Percentiles rank a stretch among this genome's conserved stretches.
Conservation (phyloP, 345 rosid genomes). For the Dimocarpus longan region DNA sequence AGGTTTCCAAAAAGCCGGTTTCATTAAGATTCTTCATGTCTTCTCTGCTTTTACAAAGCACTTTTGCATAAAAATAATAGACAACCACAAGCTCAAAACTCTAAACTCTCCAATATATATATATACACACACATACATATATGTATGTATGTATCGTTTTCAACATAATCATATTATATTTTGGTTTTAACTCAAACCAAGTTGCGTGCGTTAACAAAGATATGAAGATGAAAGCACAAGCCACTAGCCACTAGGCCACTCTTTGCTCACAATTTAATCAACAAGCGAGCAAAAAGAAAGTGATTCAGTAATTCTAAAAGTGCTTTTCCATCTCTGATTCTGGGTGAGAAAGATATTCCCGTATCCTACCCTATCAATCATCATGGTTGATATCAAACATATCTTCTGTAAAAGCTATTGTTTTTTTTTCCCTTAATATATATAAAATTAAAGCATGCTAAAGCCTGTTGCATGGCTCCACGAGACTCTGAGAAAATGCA, state of each 20-base stretch:
- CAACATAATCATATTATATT: background rate
- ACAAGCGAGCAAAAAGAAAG: background rate
- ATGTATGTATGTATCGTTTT: background rate
- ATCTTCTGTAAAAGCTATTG: background rate
- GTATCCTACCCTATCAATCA: conserved; percentile 22
- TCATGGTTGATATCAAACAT: conserved; percentile 1
- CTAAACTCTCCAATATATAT: background rate
- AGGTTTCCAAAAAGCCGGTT: conserved; percentile 27
- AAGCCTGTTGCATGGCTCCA: conserved; percentile 17
- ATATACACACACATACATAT: too few relatives aligned
- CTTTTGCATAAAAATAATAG: background rate
- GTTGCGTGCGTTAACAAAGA: conserved; percentile 10
- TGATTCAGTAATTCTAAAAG: conserved; percentile 17
- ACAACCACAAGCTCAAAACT: conserved; percentile 14
- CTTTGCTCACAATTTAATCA: background rate
- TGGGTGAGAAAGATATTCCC: conserved; percentile 18
- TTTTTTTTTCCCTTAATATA: background rate
- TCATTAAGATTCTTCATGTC: conserved; percentile 36
- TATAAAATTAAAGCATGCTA: background rate
- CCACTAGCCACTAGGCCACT: background rate
- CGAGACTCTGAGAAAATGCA: background rate
- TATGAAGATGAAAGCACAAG: background rate
- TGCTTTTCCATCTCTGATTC: conserved; percentile 15
- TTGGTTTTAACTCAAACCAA: conserved; percentile 20
- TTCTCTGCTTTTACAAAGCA: background rate